A percentile compares a stretch with the other conserved stretches of the same genome.
Evolutionary conservation across 179 eudicot genomes (phyloP).

Genomic region (Drosera spatulata): DNA sequence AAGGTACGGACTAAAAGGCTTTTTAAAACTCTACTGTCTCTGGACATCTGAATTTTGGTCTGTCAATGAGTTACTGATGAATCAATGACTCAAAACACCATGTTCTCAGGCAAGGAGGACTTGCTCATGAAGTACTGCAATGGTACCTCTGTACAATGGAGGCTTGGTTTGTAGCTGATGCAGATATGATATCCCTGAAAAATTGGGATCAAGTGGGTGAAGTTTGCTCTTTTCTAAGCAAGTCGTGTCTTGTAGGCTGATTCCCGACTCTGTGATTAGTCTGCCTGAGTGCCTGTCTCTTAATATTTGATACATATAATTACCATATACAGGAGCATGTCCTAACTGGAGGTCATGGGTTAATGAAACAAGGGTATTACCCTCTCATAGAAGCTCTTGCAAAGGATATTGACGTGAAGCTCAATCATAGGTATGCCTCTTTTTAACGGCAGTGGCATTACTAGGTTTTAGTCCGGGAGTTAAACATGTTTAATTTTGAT

Average conservation of each 20-base stretch:
- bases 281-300: neutral
- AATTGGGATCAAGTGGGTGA: conserved; percentile 90
- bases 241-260: neutral
- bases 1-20: conserved; percentile 34
- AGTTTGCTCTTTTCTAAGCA: neutral
- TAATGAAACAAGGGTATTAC: conserved; percentile 89
- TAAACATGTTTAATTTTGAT: too few relatives aligned
- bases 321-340: conserved; percentile 68
- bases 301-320: neutral
- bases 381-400: conserved; percentile 80
- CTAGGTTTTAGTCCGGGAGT: too few relatives aligned
- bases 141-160: conserved; percentile 98
- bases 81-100: neutral
- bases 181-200: conserved; percentile 89
- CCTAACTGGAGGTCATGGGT: conserved; percentile 95
- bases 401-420: conserved; percentile 61
- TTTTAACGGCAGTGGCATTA: too few relatives aligned
- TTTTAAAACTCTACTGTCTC: neutral
- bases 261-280: neutral
- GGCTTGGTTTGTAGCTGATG: conserved; percentile 99
- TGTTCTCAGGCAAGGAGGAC: conserved; percentile 70
- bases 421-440: conserved; percentile 67
- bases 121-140: conserved; percentile 78
- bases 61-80: neutral
- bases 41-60: neutral